Percentiles rank a stretch among this genome's conserved stretches.
phyloP scores from a whole-genome alignment of 148 eudicot genomes.

The Vaccinium macrocarpon region DNA sequence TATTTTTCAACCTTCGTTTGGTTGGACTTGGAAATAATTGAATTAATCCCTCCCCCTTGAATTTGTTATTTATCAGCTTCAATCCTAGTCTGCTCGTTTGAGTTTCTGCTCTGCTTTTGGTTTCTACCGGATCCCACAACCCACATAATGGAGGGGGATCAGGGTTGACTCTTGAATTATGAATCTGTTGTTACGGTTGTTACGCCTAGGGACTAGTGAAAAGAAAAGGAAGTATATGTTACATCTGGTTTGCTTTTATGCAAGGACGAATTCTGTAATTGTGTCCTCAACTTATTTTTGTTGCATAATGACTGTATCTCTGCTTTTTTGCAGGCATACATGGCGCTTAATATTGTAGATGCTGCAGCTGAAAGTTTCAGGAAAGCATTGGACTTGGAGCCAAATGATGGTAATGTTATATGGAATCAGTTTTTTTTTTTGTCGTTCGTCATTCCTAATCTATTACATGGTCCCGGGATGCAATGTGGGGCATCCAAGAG shows the following conservation, averaged over 20 bases:
- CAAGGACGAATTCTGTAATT: not conserved
- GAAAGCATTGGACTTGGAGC: conserved; percentile 69
- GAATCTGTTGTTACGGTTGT: not conserved
- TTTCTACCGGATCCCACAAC: not conserved
- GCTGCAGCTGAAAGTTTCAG: conserved; percentile 69
- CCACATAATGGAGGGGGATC: too few species aligned
- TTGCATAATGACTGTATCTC: not conserved
- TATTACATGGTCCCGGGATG: too few species aligned
- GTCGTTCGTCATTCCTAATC: too few species aligned
- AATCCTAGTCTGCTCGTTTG: not conserved
- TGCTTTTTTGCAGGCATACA: conserved; percentile 47
- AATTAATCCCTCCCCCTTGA: not conserved
- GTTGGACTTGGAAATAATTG: too few species aligned
- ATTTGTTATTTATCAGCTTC: not conserved
- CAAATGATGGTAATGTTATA: conserved; percentile 54
- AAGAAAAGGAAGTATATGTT: not conserved
- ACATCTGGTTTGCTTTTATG: not conserved
- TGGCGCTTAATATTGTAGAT: conserved; percentile 66
- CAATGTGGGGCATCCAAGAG: too few species aligned
- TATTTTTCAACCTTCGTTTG: not conserved
- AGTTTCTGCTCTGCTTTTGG: not conserved
- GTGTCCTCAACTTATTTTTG: not conserved
- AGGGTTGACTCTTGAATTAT: not conserved
- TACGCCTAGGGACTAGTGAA: not conserved
- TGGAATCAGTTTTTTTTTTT: not conserved